phyloP scores from a whole-genome alignment of 495 filamentous ascomycete genomes.

The Penicillium mononematosum region DNA sequence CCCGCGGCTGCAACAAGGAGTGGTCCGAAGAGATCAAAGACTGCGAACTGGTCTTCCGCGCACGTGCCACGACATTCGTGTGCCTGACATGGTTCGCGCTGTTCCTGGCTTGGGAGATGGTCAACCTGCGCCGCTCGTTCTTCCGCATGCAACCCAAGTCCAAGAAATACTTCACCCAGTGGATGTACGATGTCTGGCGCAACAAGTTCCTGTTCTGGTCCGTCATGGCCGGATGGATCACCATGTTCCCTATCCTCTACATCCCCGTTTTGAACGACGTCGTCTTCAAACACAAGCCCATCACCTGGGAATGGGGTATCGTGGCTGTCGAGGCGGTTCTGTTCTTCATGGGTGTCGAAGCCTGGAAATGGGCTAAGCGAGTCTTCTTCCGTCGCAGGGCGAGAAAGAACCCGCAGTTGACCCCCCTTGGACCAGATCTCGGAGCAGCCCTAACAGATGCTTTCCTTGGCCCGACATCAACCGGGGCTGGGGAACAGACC shows the following conservation, averaged over 20 bases:
- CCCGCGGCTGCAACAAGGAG: conserved; percentile 53
- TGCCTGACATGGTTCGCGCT: conserved; percentile 65
- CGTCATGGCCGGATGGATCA: conserved; percentile 61
- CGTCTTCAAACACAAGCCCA: conserved; percentile 65
- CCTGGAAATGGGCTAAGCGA: conserved; percentile 62
- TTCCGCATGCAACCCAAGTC: conserved; percentile 59
- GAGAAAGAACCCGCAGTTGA: conserved; percentile 2
- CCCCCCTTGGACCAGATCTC: background rate
- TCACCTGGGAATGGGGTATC: conserved; percentile 67
- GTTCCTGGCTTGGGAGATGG: conserved; percentile 66
- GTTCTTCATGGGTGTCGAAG: conserved; percentile 61
- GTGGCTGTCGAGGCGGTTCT: conserved; percentile 51
- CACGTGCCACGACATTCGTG: conserved; percentile 62
- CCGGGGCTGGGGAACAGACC: conserved; percentile 13
- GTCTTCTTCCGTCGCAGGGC: conserved; percentile 34
- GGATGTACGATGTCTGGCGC: conserved; percentile 59
- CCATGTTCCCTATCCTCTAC: conserved; percentile 65
- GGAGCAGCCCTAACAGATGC: conserved; percentile 23
- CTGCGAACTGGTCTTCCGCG: conserved; percentile 60
- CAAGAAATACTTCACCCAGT: conserved; percentile 49
- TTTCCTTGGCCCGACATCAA: conserved; percentile 20
- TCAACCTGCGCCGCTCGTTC: conserved; percentile 60
- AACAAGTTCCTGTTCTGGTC: conserved; percentile 70
- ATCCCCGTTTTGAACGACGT: conserved; percentile 61
- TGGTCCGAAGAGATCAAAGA: conserved; percentile 31